Evolutionary conservation across 805 yeast species (phyloP), one percentile per base, ranked within the genome.

Genomic region (Priceomyces carsonii): DNA sequence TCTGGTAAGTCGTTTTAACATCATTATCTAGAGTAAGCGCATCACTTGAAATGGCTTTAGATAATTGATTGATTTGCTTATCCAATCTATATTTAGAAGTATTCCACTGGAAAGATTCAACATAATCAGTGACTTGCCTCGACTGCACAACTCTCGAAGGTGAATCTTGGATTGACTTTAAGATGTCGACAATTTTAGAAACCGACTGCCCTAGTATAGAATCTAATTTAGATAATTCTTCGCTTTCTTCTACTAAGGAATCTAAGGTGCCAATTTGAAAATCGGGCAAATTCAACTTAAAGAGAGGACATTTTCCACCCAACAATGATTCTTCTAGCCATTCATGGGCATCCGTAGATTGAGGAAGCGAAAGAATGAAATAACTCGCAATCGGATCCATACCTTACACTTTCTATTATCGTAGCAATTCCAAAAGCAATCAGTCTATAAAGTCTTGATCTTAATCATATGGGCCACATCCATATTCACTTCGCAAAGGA

Each of bases 261-360:
- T 93, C 99, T 55, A 93, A 75, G 8, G 98, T 90, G 18, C 97
- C 97, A 44, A 93, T 87, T 61, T 93, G 91, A 63, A 93, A 91
- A 43, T 73, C 79, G 6, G 98, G 98, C 33, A 89, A 70, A 22
- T 70, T 66, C 39, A 85, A 76, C 37, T 73, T 66, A 35, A 71
- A 59, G 21, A 86, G 69, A 32, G 77, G 80, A 26, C 75, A 71
- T 47, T 68, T 73, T 14, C 89, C 90, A 15, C 71, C 76, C 41
- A 75, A 63, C 40, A 83, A 63, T 19, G 66, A 58, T 33, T 71
- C 59, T 45, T 80, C 78, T 40, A 86, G 61, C 80, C 83, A 82
- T 37, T 61, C 64, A 48, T 52, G 57, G 23, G 73, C 63, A 27
- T 74, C 58, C 26, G 62, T 66, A 1, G 80, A 65, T 39, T 73